These are phyloP conservation scores for Globomyces sp. DNA, from an alignment of 371 early-diverging fungal genomes.

Conservation along the genomic window DNA sequence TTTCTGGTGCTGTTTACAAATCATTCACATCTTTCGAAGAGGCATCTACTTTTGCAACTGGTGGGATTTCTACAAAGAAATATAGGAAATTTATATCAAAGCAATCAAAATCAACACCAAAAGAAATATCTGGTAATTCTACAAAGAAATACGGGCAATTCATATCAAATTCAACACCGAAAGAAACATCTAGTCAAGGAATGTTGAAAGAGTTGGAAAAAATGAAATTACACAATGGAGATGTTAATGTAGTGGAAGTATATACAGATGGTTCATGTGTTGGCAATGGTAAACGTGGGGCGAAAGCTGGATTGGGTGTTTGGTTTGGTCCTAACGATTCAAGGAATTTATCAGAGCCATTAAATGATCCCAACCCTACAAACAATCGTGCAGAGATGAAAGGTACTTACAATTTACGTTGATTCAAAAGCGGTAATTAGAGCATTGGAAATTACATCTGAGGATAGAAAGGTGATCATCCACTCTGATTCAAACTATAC, in stretches of 20 bases:
- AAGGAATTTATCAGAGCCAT: slow-evolving; percentile 68
- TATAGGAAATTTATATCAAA: too few species aligned
- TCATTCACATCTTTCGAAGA: slow-evolving; percentile 21
- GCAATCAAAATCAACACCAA: neutral
- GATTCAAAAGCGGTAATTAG: slow-evolving; percentile 59
- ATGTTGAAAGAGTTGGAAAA: neutral
- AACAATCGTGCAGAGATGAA: slow-evolving; percentile 84
- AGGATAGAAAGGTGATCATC: slow-evolving; percentile 39
- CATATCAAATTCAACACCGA: neutral
- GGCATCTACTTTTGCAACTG: slow-evolving; percentile 21
- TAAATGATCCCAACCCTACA: slow-evolving; percentile 59
- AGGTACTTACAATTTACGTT: too few species aligned
- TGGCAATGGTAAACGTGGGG: slow-evolving; percentile 60
- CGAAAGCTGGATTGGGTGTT: slow-evolving; percentile 81
- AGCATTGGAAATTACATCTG: slow-evolving; percentile 57
- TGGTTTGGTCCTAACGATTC: slow-evolving; percentile 73
- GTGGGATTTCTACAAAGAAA: too few species aligned
- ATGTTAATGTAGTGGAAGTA: slow-evolving; percentile 29
- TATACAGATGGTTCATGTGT: slow-evolving; percentile 82
- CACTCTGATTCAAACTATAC: slow-evolving; percentile 74
- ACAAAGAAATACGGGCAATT: neutral
- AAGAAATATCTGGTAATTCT: neutral
- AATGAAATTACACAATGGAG: neutral
- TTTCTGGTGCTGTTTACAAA: slow-evolving; percentile 57
- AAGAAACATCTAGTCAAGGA: neutral